These are phyloP conservation scores for Cinchona pubescens DNA, from an alignment of 257 asterid species.

Conservation along the genomic window DNA sequence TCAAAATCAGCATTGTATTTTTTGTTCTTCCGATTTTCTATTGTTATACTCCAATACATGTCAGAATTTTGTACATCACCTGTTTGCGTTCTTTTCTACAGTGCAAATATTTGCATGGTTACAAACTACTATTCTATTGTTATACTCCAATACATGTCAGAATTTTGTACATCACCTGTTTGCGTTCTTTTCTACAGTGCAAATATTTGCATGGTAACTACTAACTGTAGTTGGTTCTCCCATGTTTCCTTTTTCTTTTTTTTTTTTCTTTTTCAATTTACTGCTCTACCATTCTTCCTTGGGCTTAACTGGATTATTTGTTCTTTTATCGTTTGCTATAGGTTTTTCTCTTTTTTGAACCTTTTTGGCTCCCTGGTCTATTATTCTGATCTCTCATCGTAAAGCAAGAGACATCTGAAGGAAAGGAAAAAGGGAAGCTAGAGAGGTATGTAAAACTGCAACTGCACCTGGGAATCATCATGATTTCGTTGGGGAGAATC, in stretches of 20 bases:
- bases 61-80: slow-evolving; percentile 1
- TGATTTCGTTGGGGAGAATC: no score
- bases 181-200: background rate
- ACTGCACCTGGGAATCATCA: no score
- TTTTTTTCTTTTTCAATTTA: no score
- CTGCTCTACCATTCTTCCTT: no score
- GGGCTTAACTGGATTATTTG: no score
- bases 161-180: slow-evolving; percentile 4
- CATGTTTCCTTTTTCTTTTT: no score
- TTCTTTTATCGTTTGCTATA: no score
- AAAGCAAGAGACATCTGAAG: background rate
- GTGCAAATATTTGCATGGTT: background rate
- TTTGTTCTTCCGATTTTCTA: background rate
- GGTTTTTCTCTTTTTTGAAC: background rate
- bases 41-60: background rate
- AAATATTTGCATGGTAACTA: background rate
- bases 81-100: background rate
- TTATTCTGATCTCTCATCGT: background rate
- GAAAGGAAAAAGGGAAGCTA: no score
- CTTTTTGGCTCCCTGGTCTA: background rate
- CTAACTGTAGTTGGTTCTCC: no score
- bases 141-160: background rate
- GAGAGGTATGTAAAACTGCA: no score
- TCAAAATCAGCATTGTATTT: background rate
- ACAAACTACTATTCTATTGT: no score